Evolutionary conservation across 2,329 filamentous ascomycete genomes (phyloP).

Genomic region (Clonostachys rosea): DNA sequence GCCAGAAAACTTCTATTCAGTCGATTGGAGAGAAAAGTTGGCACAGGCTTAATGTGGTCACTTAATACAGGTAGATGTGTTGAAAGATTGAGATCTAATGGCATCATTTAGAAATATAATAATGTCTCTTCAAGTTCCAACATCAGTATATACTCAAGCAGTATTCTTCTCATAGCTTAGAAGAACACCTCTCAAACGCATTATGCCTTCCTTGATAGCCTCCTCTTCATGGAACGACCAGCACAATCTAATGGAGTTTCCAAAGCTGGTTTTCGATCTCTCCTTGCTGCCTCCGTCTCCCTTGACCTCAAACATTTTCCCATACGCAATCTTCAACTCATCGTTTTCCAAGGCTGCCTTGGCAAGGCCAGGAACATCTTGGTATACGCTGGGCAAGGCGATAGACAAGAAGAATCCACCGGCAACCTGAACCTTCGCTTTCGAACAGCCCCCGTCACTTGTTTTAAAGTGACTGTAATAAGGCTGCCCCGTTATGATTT

Average conservation of each 20-base stretch:
- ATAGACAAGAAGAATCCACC: constrained; percentile 63
- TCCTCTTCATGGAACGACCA: constrained; percentile 54
- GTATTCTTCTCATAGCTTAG: constrained; percentile 2
- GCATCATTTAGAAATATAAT: too few relatives aligned
- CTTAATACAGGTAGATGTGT: too few relatives aligned
- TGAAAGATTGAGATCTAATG: too few relatives aligned
- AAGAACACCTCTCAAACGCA: constrained; percentile 30
- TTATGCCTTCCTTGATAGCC: constrained; percentile 48
- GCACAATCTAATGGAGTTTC: constrained; percentile 44
- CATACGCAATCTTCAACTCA: constrained; percentile 49
- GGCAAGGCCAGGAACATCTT: constrained; percentile 36
- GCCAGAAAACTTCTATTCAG: neutral
- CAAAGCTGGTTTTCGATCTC: constrained; percentile 27
- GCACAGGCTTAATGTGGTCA: too few relatives aligned
- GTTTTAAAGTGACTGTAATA: constrained; percentile 2
- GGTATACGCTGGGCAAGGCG: constrained; percentile 21
- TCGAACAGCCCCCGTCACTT: neutral
- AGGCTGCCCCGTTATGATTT: constrained; percentile 5
- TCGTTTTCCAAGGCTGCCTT: constrained; percentile 41
- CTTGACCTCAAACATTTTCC: constrained; percentile 47
- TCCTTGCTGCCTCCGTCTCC: constrained; percentile 21
- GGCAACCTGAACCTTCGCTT: constrained; percentile 24
- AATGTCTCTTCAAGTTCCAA: neutral
- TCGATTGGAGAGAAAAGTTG: neutral
- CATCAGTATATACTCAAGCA: neutral